Conservation (phyloP, 1,139 yeast species). For the Debaryomyces sp. region DNA sequence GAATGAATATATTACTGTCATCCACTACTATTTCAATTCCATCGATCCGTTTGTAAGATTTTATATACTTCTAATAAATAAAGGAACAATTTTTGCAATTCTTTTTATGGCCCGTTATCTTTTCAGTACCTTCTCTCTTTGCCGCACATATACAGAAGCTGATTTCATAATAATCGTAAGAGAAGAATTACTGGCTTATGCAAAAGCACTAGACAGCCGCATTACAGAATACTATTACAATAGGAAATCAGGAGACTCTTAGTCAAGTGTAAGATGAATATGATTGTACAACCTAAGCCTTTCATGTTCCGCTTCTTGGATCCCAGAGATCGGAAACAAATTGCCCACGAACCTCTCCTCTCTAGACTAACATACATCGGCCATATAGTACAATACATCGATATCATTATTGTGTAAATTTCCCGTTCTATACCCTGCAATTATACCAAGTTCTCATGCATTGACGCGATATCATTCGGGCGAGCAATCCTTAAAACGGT, state of each 20-base stretch:
- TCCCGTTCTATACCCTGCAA: too few relatives aligned
- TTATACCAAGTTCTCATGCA: too few relatives aligned
- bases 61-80: neutral
- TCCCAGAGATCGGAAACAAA: neutral
- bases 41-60: neutral
- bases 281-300: too few relatives aligned
- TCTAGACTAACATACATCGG: too few relatives aligned
- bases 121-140: neutral
- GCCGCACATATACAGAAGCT: too few relatives aligned
- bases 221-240: too few relatives aligned
- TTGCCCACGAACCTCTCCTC: neutral
- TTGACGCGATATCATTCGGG: neutral
- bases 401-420: too few relatives aligned
- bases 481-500: neutral
- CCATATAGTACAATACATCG: too few relatives aligned
- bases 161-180: too few relatives aligned
- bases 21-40: neutral
- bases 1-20: conserved; percentile 33
- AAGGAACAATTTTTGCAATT: neutral
- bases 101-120: neutral
- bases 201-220: too few relatives aligned
- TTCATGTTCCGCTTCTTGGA: neutral
- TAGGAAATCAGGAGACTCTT: too few relatives aligned
- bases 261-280: too few relatives aligned
- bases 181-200: neutral